These are phyloP conservation scores for Candida albicans DNA, from an alignment of 1,139 yeast species.

Conservation along the genomic window DNA sequence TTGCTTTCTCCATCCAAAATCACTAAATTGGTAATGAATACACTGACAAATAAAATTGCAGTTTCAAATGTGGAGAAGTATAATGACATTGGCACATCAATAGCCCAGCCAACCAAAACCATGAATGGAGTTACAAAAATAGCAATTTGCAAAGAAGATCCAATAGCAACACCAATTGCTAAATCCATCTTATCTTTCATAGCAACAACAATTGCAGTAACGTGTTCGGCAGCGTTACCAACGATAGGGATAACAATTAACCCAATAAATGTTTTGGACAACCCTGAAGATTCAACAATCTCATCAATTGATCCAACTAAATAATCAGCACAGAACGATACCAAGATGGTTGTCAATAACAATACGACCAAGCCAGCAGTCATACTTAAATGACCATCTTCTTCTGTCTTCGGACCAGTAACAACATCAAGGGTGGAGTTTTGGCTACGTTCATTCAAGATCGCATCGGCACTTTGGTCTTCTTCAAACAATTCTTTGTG, in stretches of 20 bases:
- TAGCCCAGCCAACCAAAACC: conserved; percentile 88
- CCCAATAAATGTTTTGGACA: conserved; percentile 94
- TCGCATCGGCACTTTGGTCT: conserved; percentile 18
- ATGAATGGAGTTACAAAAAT: conserved; percentile 91
- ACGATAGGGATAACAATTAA: conserved; percentile 91
- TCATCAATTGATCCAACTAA: conserved; percentile 91
- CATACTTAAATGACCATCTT: conserved; percentile 36
- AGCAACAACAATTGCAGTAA: conserved; percentile 92
- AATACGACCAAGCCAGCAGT: conserved; percentile 48
- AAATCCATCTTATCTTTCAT: conserved; percentile 96
- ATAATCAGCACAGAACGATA: conserved; percentile 89
- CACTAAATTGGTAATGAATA: conserved; percentile 82
- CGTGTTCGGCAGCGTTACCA: conserved; percentile 98
- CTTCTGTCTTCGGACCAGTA: conserved; percentile 26
- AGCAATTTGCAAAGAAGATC: conserved; percentile 95
- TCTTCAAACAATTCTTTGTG: conserved; percentile 59
- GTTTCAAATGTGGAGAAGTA: conserved; percentile 93
- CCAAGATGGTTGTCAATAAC: conserved; percentile 68
- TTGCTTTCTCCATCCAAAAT: conserved; percentile 92
- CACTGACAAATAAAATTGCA: conserved; percentile 82
- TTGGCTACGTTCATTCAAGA: conserved; percentile 8
- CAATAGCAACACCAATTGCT: conserved; percentile 95
- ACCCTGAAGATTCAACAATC: conserved; percentile 78
- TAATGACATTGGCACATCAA: conserved; percentile 89
- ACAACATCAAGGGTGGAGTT: conserved; percentile 12